Base-by-base conservation (phyloP, 2,329 filamentous ascomycete genomes). In the Aspergillus sp. region DNA sequence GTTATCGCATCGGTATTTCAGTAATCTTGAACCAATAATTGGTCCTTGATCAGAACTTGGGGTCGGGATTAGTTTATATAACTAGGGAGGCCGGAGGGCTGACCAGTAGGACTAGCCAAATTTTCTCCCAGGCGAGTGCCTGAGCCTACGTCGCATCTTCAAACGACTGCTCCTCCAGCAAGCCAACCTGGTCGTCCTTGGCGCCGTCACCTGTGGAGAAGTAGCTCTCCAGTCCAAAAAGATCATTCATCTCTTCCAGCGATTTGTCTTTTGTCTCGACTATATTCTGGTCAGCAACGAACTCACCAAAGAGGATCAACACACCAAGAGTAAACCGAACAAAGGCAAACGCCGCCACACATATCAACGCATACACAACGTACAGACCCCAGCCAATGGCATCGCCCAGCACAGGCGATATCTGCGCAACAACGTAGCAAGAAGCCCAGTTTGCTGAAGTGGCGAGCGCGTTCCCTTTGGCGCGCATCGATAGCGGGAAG, bases 351-450 rank as follows among this genome's bases (percentile, higher is more conserved):
- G 64, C 64, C 9, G 58, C 20, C 2, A 63, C 55, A 40, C 60
- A 64, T 24, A 65, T 61, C 13, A 49, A 51, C 1, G 64, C 54
- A 61, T 64, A 64, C 5, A 65, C 58, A n/a, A 66, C 58, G 37
- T 66, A 64, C 12, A 66, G 30, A 2, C 61, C 61, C 60, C 61
- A 64, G 5, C 61, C 63, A 52, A 64, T 61, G 0, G 57, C 60
- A 57, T 66, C 63, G 6, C 50, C 58, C 19, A 64, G 57, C 0
- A 54, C 58, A 5, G 58, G 51, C 15, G 54, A 61, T 6, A 58
- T 51, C 42, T 66, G 62, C 5, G 61, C 61, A 2, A 64, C 61
- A 41, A 65, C 59, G 42, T 62, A 66, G n/a, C 57, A 61, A 5
- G 55, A 59, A 4, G 60, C 55, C 57, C 64, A 65, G 48, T 52